Conservation (phyloP, 1,139 yeast genomes). For the Zygotorulaspora mrakii region DNA sequence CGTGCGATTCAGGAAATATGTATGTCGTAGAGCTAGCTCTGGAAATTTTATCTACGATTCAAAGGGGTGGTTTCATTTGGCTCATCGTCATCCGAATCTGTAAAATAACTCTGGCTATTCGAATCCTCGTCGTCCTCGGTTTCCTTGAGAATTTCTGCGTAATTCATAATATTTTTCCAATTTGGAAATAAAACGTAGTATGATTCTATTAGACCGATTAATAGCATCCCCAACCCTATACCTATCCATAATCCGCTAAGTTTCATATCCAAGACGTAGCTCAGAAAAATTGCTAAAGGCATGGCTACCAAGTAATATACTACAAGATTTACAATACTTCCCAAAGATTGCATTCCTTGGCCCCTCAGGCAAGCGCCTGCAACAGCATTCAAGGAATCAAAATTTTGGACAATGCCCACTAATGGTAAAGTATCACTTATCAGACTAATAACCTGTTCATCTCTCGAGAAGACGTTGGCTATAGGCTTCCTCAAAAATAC, state of each 20-base stretch:
- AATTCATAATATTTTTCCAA: constrained; percentile 49
- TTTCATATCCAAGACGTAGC: constrained; percentile 51
- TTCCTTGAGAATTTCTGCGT: constrained; percentile 43
- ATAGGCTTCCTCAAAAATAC: constrained; percentile 51
- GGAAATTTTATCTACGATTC: constrained; percentile 4
- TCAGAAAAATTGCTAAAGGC: constrained; percentile 66
- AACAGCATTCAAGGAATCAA: constrained; percentile 79
- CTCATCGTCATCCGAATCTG: constrained; percentile 27
- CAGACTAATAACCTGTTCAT: constrained; percentile 54
- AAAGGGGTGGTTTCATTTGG: constrained; percentile 20
- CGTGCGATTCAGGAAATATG: too few species aligned
- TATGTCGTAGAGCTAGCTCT: too few species aligned
- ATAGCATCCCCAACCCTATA: constrained; percentile 67
- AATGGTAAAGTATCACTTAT: constrained; percentile 61
- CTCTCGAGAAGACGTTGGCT: constrained; percentile 67
- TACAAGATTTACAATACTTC: constrained; percentile 72
- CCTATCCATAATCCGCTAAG: constrained; percentile 87
- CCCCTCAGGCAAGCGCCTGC: constrained; percentile 85
- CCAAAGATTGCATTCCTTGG: constrained; percentile 79
- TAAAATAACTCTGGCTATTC: constrained; percentile 25
- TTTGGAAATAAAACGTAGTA: constrained; percentile 49
- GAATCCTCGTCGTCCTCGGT: constrained; percentile 36
- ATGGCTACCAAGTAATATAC: constrained; percentile 68
- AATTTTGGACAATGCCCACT: constrained; percentile 68
- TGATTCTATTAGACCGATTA: constrained; percentile 63